Base-by-base conservation (phyloP, 202 grass and related monocot species). In the Musa balbisiana region DNA sequence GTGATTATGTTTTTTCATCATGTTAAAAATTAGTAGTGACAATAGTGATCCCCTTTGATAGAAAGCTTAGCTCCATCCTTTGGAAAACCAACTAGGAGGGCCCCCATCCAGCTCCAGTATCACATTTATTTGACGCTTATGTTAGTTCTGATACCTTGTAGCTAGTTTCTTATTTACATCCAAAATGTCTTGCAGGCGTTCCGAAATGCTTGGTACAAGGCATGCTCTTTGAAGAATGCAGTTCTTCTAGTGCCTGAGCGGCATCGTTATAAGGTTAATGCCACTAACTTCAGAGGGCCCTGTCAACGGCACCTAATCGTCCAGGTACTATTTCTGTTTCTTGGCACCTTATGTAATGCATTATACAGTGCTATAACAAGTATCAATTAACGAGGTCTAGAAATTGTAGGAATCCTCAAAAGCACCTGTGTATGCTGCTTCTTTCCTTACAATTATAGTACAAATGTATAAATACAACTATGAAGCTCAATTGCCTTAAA, bases 191-290 rank as follows among this genome's bases (percentile, higher is more conserved):
- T 71, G 68, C 64, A 98, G 94, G 90, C 90, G 2, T 98, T 98
- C 73, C 2, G 63, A 17, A 69, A 79, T 16, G 90, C 94, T 16
- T 98, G 94, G 94, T 58, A 81, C 15, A 71, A 9, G 75, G 90
- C 94, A 52, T 98, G 94, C 79, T 93, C 90, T 21, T 58, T 86
- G 71, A 81, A 82, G 27, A 77, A 89, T 56, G 90, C 90, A 2
- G 86, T 98, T 78, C 91, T 98, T 80, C 78, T 98, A 15, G 84
- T 93, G 65, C 83, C 90, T 60, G 71, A 78, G 66, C 27, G 59
- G 16, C 82, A 82, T 12, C 84, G 55, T 13, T 98, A 98, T 82
- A 98, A 88, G 81, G 43, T 98, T 0, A 88, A 86, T 29, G 79
- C 90, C 0, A 78, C 53, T 71, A 81, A 15, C 65, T 93, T 98